phyloP scores from a whole-genome alignment of 2,329 filamentous ascomycete genomes.

The Chaetomiaceae sp. region DNA sequence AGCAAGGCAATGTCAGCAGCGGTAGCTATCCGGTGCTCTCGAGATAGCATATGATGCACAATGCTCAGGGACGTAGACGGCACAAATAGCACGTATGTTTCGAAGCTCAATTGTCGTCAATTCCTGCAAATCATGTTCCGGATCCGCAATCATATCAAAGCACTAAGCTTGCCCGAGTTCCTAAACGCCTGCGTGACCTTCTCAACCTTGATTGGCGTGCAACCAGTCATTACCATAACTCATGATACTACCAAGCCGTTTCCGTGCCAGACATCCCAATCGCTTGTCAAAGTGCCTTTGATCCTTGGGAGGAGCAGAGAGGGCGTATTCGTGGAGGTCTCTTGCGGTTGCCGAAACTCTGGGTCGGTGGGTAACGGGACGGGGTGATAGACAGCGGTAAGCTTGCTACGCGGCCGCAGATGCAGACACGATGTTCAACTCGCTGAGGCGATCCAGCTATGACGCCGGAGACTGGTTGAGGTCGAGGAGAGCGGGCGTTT shows the following conservation, averaged over 20 bases:
- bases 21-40: neutral
- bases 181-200: constrained; percentile 17
- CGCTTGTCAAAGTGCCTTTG: constrained; percentile 11
- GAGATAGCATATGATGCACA: too few relatives aligned
- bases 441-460: constrained; percentile 18
- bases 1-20: too few relatives aligned
- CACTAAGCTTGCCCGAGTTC: constrained; percentile 15
- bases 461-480: constrained; percentile 38
- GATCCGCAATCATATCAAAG: constrained; percentile 17
- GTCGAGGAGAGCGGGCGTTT: constrained; percentile 57
- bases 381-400: constrained; percentile 14
- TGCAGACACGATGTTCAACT: constrained; percentile 22
- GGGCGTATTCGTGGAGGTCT: constrained; percentile 13
- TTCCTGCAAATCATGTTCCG: constrained; percentile 17
- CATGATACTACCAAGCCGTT: constrained; percentile 19
- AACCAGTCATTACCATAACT: constrained; percentile 22
- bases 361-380: constrained; percentile 11
- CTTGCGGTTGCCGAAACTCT: constrained; percentile 13
- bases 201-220: constrained; percentile 24
- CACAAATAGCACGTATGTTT: neutral
- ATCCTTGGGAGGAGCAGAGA: neutral
- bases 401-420: constrained; percentile 11
- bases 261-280: constrained; percentile 15
- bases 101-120: constrained; percentile 17
- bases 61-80: too few relatives aligned